Evolutionary conservation across 1,139 yeast genomes (phyloP).

Genomic region (Saccharomyces hybrid): DNA sequence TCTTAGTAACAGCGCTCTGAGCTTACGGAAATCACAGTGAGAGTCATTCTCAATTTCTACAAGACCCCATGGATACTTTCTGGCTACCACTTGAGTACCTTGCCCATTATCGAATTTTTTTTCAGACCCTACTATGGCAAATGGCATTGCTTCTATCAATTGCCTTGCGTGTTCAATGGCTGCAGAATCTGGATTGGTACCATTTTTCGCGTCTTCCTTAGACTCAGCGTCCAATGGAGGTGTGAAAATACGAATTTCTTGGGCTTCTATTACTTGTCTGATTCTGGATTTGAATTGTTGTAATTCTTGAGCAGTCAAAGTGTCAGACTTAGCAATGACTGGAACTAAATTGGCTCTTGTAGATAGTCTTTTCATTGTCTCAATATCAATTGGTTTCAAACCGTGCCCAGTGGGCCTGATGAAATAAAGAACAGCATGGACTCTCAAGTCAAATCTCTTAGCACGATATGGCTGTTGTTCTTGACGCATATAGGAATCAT

Average conservation of each 20-base stretch:
- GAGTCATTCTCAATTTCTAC: constrained; percentile 94
- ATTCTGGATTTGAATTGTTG: constrained; percentile 74
- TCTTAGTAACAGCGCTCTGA: constrained; percentile 80
- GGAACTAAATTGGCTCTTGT: constrained; percentile 91
- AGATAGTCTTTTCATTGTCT: constrained; percentile 80
- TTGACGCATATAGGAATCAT: constrained; percentile 88
- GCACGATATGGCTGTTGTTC: constrained; percentile 86
- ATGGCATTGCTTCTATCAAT: constrained; percentile 86
- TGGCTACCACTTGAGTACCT: constrained; percentile 75
- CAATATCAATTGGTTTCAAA: constrained; percentile 88
- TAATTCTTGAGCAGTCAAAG: constrained; percentile 77
- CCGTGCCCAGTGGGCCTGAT: constrained; percentile 96
- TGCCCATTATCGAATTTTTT: constrained; percentile 70
- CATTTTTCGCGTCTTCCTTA: constrained; percentile 34
- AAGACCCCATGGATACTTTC: constrained; percentile 96
- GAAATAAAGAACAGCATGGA: constrained; percentile 91
- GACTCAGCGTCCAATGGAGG: constrained; percentile 48
- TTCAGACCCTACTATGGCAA: constrained; percentile 87
- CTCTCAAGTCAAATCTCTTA: constrained; percentile 73
- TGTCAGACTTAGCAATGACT: constrained; percentile 90
- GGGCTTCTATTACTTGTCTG: constrained; percentile 87
- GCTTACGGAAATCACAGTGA: constrained; percentile 91
- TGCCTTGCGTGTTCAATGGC: constrained; percentile 76
- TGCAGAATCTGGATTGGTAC: constrained; percentile 55
- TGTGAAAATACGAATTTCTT: constrained; percentile 81